Evolutionary conservation across 2,329 filamentous ascomycete species (phyloP), one percentile per base, ranked within the genome.

Genomic region (Penicillium verrucosum): DNA sequence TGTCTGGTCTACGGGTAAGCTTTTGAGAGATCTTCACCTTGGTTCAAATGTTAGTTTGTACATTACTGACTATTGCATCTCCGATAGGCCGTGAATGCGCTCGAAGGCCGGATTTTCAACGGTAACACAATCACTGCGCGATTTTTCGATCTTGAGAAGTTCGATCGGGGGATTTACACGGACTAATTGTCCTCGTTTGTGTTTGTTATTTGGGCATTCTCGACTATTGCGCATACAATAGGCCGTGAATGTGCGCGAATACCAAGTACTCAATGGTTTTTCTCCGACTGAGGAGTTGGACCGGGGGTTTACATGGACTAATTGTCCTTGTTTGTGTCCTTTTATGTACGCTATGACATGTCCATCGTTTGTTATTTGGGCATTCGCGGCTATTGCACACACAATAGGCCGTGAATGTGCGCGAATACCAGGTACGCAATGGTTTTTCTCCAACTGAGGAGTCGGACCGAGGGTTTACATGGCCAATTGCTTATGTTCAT

Each of bases 381-480:
- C 21, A 16, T 25, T 41, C 21, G 25, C 21, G 21, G 25, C 38
- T 16, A 25, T 41, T 41, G 21, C 38, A 41, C 38, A 41, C 25
- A 25, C 12, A 41, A 56, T 57, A 92, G 88, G 93, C 92, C 51
- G 90, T 97, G 48, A 94, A 94, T 71, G 91, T 91, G 12, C 83
- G 96, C 40, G 86, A 96, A 67, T 92, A 91, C 14, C 86, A 92
- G 51, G 83, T 91, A n/a, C 97, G 97, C 73, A 92, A 92, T 62
- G 93, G 14, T 16, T 12, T 92, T 71, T 97, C 89, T 72, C 67
- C 80, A 80, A 46, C 12, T 5, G 90, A 93, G 44, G 89, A 84
- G 66, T 97, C 97, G 69, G 91, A 95, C 62, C 75, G 50, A 87
- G 88, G 0, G 72, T 84, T 21, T 83, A 81, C 60, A 75, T 74